These are phyloP conservation scores for Apiospora saccharicola DNA, from an alignment of 2,329 filamentous ascomycete genomes.

Conservation along the genomic window DNA sequence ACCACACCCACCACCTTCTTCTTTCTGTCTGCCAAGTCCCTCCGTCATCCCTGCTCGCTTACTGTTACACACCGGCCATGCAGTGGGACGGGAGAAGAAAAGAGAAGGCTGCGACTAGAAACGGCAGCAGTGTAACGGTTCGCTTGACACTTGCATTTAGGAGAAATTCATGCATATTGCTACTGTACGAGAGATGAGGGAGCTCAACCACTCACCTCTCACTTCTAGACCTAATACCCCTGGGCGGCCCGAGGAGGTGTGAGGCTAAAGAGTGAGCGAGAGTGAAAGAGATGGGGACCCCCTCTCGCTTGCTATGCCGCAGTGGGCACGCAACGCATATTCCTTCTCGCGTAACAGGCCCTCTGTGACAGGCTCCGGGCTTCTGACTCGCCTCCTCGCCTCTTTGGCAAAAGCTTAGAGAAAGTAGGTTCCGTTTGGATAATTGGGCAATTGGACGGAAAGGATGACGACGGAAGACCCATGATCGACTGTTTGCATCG, in stretches of 20 bases:
- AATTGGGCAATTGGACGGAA: neutral
- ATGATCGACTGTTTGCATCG: neutral
- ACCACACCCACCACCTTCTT: neutral
- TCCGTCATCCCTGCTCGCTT: constrained; percentile 4
- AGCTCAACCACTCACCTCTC: neutral
- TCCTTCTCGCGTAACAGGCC: neutral
- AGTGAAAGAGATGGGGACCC: neutral
- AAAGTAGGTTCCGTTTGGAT: neutral
- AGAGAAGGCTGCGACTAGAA: neutral
- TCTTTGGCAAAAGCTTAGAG: neutral
- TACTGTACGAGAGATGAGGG: neutral
- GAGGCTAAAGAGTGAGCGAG: neutral
- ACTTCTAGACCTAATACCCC: neutral
- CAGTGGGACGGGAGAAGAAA: constrained; percentile 3
- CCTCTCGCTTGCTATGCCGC: constrained; percentile 8
- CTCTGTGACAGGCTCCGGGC: neutral
- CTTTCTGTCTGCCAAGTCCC: neutral
- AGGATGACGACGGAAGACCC: neutral
- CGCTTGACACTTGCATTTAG: constrained; percentile 9
- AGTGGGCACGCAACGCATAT: neutral
- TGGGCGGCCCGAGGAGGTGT: neutral
- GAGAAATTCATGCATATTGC: constrained; percentile 18
- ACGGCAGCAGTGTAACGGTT: constrained; percentile 4
- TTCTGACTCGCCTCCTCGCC: neutral
- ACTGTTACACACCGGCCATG: constrained; percentile 1